Conservation (phyloP, 257 asterid species). For the Solanum ossicruentum region DNA sequence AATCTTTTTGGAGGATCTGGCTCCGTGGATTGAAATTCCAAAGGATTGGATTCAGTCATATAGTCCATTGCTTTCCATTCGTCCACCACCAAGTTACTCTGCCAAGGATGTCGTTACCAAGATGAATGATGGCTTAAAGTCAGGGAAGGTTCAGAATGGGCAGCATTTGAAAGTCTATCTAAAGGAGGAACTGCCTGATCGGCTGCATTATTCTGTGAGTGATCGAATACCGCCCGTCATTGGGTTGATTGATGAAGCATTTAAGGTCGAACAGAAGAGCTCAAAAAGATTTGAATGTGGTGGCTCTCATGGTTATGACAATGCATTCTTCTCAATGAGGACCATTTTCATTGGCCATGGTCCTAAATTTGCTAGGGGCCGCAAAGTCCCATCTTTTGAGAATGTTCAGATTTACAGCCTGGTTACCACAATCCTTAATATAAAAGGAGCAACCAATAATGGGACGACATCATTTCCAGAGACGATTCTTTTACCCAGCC, state of each 20-base stretch:
- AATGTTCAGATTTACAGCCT: conserved; percentile 59
- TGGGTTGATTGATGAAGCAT: conserved; percentile 53
- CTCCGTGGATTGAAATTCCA: conserved; percentile 38
- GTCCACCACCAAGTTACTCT: conserved; percentile 27
- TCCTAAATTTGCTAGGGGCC: conserved; percentile 47
- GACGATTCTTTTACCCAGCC: conserved; percentile 38
- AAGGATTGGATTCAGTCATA: conserved; percentile 51
- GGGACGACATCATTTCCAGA: conserved; percentile 41
- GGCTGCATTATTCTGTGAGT: conserved; percentile 49
- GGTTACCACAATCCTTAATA: conserved; percentile 39
- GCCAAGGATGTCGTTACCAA: conserved; percentile 32
- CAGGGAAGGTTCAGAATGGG: conserved; percentile 45
- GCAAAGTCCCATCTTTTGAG: conserved; percentile 57
- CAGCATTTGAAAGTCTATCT: conserved; percentile 47
- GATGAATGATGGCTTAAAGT: conserved; percentile 55
- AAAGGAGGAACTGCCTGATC: conserved; percentile 52
- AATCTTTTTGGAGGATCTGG: conserved; percentile 46
- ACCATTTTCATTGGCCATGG: conserved; percentile 63
- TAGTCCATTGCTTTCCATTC: conserved; percentile 45
- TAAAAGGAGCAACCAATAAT: conserved; percentile 55
- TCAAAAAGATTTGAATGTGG: conserved; percentile 47
- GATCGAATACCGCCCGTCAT: conserved; percentile 52
- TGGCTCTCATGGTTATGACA: conserved; percentile 78
- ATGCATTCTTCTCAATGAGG: conserved; percentile 64
- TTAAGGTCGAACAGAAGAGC: conserved; percentile 41